Evolutionary conservation across 1,284 basidiomycete genomes (phyloP), one percentile per base, ranked within the genome.

Genomic region (Cryptococcus maquisensis): DNA sequence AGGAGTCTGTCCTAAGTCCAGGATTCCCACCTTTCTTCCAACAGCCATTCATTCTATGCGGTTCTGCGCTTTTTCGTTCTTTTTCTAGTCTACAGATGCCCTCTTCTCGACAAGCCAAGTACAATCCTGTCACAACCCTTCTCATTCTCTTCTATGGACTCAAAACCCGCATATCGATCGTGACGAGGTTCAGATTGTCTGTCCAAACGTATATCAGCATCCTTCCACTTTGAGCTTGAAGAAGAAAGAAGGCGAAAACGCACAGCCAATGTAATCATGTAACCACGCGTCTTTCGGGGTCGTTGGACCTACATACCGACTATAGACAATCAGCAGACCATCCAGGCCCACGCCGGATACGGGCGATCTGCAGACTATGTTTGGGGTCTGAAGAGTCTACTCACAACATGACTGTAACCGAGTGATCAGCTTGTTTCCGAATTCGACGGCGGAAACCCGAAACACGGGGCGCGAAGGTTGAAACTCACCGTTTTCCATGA

Each of bases 211-310:
- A 35, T 26, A 16, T 44, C 24, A 49, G 36, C 37, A 13, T n/a
- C n/a, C 47, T 12, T 16, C 16, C 23, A 21, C 15, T 10, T 10
- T 24, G 8, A 36, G 6, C 28, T 32, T 10, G 7, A 32, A 2
- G n/a, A n/a, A n/a, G n/a, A n/a, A n/a, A n/a, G n/a, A n/a, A 32
- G 7, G 10, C 3, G 40, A 3, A 35, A 18, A 60, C 64, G 54
- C 45, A 71, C 69, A 71, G 15, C 64, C 66, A 4, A 69, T 60
- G 51, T 71, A 71, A 50, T 67, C 69, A 23, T 62, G 57, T 18
- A 69, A 61, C 69, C 69, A 71, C 15, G 57, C 57, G 36, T 59
- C 59, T 16, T 51, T 49, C 6, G 56, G 52, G 32, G 57, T 55
- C 18, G 55, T 49, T 7, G 47, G 57, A 28, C 66, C 67, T 21